Percentiles rank a stretch among this genome's conserved stretches.
Evolutionary conservation across 2,329 filamentous ascomycete genomes (phyloP).

Genomic region (Karstenula rhodostoma): DNA sequence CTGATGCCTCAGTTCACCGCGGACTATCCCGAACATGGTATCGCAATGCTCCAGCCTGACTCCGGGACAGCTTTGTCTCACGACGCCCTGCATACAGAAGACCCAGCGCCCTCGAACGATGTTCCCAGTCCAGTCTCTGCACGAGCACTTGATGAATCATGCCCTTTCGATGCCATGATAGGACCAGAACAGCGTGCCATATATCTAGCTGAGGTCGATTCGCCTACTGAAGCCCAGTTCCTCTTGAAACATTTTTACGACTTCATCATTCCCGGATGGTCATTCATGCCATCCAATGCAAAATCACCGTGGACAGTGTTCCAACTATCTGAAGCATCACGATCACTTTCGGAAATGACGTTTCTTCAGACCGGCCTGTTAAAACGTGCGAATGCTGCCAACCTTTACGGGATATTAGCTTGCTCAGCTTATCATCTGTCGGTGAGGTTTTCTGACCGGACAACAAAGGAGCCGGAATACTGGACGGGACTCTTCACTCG

Average conservation of each 20-base stretch:
- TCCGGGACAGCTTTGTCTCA: neutral
- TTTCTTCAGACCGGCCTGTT: slow-evolving; percentile 10
- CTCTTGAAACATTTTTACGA: slow-evolving; percentile 23
- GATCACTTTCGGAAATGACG: slow-evolving; percentile 17
- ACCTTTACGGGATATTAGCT: slow-evolving; percentile 15
- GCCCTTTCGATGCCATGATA: no score
- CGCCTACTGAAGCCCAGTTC: slow-evolving; percentile 14
- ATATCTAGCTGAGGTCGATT: slow-evolving; percentile 14
- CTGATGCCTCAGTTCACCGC: neutral
- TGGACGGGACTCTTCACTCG: slow-evolving; percentile 9
- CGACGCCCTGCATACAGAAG: neutral
- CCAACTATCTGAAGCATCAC: slow-evolving; percentile 16
- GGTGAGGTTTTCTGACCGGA: slow-evolving; percentile 1
- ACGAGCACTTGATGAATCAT: neutral
- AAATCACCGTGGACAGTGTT: slow-evolving; percentile 21
- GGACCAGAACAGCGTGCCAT: neutral
- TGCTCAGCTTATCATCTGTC: slow-evolving; percentile 16
- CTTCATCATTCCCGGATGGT: slow-evolving; percentile 16
- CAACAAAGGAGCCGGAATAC: slow-evolving; percentile 8
- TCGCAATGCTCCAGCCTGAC: neutral
- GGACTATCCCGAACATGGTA: neutral
- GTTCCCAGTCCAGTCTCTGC: neutral
- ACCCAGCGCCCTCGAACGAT: neutral
- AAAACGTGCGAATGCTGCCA: slow-evolving; percentile 19
- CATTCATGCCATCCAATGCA: slow-evolving; percentile 13